phyloP scores from a whole-genome alignment of 441 rosid species.

The Theobroma grandiflorum region DNA sequence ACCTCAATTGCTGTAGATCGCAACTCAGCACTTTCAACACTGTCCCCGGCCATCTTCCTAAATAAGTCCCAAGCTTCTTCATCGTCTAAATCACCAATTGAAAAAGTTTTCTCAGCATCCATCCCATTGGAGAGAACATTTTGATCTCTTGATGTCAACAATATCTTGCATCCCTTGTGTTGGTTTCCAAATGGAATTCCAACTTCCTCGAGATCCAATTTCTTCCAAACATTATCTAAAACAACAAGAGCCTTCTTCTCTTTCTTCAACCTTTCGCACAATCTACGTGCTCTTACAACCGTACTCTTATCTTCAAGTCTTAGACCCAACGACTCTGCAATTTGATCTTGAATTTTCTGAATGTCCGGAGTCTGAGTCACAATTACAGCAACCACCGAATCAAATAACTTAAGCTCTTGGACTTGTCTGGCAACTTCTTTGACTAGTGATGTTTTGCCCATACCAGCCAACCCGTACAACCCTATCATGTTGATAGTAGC shows the following conservation, averaged over 20 bases:
- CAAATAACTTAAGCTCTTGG: background rate
- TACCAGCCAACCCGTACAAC: background rate
- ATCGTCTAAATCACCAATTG: background rate
- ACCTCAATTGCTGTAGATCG: background rate
- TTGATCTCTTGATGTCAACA: background rate
- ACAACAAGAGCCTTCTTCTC: too few species aligned
- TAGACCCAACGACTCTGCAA: background rate
- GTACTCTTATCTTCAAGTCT: background rate
- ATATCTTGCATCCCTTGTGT: background rate
- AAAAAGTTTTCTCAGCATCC: background rate
- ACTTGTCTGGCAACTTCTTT: background rate
- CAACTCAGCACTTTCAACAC: background rate
- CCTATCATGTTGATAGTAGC: background rate
- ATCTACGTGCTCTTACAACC: background rate
- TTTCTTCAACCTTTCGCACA: too few species aligned
- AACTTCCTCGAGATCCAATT: slow-evolving; percentile 16
- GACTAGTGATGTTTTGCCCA: background rate
- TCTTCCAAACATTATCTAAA: slow-evolving; percentile 29
- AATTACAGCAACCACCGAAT: background rate
- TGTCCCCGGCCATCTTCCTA: background rate
- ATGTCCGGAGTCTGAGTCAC: background rate
- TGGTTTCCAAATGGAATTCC: background rate
- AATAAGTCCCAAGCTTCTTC: background rate
- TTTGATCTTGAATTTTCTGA: background rate
- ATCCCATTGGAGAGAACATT: too few species aligned